Conservation (phyloP, 208 protist species). For the Novymonas esmeraldas region DNA sequence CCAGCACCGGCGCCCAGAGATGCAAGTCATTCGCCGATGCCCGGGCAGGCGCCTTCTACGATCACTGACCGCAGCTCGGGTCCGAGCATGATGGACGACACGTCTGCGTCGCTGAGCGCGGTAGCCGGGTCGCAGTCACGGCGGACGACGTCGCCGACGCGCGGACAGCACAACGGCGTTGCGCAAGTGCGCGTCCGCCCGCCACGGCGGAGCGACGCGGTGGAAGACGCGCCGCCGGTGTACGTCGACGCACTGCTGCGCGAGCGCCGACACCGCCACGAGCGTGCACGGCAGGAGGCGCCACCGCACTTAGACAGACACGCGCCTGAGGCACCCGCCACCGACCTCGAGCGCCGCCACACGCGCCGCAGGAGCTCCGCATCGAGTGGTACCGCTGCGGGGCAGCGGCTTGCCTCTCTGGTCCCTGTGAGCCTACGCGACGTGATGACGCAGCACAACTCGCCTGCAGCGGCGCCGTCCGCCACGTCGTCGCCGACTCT, state of each 20-base stretch:
- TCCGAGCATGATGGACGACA: no score
- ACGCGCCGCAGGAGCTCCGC: neutral
- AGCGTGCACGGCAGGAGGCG: constrained; percentile 7
- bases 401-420: neutral
- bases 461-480: neutral
- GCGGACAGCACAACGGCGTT: neutral
- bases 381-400: neutral
- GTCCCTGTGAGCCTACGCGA: constrained; percentile 26
- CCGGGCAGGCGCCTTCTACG: constrained; percentile 3
- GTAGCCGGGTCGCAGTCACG: no score
- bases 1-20: neutral
- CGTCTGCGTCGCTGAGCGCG: constrained; percentile 1
- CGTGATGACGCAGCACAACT: constrained; percentile 19
- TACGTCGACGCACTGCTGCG: constrained; percentile 30
- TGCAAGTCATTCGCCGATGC: neutral
- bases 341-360: neutral
- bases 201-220: no score
- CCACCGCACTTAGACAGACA: constrained; percentile 1
- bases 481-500: constrained; percentile 2
- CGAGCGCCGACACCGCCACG: constrained; percentile 26
- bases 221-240: constrained; percentile 17
- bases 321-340: neutral
- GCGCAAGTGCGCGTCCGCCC: neutral
- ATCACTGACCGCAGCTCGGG: constrained; percentile 18
- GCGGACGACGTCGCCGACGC: no score